Conservation (phyloP, 2,329 filamentous ascomycete genomes). For the Talaromyces sp. region DNA sequence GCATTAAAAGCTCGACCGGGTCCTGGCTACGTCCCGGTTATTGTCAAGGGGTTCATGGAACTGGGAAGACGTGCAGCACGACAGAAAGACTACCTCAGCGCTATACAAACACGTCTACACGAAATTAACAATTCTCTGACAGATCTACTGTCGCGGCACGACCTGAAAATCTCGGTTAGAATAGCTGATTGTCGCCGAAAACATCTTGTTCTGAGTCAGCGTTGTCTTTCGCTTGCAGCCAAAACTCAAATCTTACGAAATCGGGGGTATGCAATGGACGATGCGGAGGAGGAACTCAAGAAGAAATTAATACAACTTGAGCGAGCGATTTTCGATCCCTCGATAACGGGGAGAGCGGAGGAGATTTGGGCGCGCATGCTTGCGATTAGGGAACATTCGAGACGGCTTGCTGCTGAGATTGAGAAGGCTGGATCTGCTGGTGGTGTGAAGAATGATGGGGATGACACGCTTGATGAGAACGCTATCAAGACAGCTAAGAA, state of each 20-base stretch:
- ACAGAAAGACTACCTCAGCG: conserved; percentile 58
- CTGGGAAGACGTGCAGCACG: conserved; percentile 58
- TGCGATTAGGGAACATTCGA: conserved; percentile 58
- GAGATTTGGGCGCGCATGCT: conserved; percentile 69
- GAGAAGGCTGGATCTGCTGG: conserved; percentile 51
- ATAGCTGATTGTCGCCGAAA: conserved; percentile 59
- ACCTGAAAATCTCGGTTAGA: conserved; percentile 58
- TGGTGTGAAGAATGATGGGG: conserved; percentile 39
- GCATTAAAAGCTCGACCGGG: conserved; percentile 60
- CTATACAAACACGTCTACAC: conserved; percentile 59
- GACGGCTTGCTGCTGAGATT: conserved; percentile 59
- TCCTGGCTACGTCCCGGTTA: conserved; percentile 58
- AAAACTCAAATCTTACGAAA: conserved; percentile 65
- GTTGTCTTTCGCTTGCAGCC: conserved; percentile 60
- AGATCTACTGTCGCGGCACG: conserved; percentile 59
- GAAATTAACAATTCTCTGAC: conserved; percentile 65
- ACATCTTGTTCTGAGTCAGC: conserved; percentile 60
- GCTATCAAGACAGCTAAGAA: conserved; percentile 61
- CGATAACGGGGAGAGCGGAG: conserved; percentile 59
- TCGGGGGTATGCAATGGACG: conserved; percentile 64
- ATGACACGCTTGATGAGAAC: conserved; percentile 55
- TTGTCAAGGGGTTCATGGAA: conserved; percentile 60
- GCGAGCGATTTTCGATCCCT: conserved; percentile 59
- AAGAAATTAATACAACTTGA: conserved; percentile 61
- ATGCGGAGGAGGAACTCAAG: conserved; percentile 62